Percentiles rank a stretch among this genome's conserved stretches.
These are phyloP conservation scores for Botrytis paeoniae DNA, from an alignment of 2,329 filamentous ascomycete genomes.

Conservation along the genomic window DNA sequence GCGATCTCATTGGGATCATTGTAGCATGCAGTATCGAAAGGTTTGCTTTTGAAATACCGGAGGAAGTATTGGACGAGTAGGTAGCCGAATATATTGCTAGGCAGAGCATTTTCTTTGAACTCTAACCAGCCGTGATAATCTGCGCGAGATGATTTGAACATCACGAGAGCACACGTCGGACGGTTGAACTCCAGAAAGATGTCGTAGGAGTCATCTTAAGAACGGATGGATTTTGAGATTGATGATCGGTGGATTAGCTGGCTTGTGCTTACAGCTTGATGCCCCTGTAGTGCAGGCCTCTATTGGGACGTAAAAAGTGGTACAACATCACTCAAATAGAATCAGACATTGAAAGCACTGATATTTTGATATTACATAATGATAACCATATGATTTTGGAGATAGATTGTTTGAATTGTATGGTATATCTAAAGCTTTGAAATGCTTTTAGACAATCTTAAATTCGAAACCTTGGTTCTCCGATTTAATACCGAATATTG, in stretches of 20 bases:
- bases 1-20: constrained; percentile 28
- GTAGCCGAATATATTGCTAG: constrained; percentile 30
- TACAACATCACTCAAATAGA: background rate
- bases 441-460: no score
- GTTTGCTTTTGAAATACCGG: constrained; percentile 25
- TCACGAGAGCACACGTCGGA: background rate
- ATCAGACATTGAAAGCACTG: background rate
- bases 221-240: background rate
- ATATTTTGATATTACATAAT: background rate
- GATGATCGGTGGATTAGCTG: constrained; percentile 33
- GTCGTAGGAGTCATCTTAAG: background rate
- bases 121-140: constrained; percentile 31
- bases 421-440: fast-evolving
- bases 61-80: constrained; percentile 27
- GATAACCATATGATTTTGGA: background rate
- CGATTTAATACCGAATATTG: background rate
- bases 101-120: constrained; percentile 30
- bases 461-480: background rate
- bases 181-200: background rate
- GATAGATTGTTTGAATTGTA: background rate
- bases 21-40: constrained; percentile 26
- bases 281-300: background rate
- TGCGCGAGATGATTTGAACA: constrained; percentile 18
- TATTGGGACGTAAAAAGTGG: background rate
- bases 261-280: constrained; percentile 25